phyloP scores from a whole-genome alignment of 306 rosid species.

The Prosopis cineraria region DNA sequence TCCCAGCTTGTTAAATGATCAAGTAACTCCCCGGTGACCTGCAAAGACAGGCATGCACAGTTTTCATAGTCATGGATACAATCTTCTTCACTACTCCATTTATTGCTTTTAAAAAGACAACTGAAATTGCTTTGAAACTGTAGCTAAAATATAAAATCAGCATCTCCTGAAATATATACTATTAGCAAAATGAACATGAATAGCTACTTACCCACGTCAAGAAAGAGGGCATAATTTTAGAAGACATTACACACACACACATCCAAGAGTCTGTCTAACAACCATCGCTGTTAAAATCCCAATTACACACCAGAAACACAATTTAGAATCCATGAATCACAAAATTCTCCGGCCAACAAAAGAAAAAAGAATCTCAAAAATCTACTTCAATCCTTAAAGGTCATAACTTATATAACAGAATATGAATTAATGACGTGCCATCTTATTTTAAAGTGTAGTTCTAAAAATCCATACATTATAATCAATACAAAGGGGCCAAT shows the following conservation, averaged over 20 bases:
- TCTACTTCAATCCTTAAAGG: not conserved
- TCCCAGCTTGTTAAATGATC: constrained; percentile 90
- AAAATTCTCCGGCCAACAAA: too few species aligned
- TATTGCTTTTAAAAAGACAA: not conserved
- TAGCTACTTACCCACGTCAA: not conserved
- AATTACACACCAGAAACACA: not conserved
- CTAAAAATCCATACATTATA: not conserved
- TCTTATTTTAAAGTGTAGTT: not conserved
- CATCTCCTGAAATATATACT: not conserved
- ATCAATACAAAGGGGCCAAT: not conserved
- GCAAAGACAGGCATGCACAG: constrained; percentile 26
- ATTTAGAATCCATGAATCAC: not conserved
- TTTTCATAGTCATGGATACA: constrained; percentile 11
- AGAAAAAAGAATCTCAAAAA: too few species aligned
- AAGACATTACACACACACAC: not conserved
- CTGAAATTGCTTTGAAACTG: not conserved
- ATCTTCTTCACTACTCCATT: constrained; percentile 10
- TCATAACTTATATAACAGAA: not conserved
- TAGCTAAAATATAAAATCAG: not conserved
- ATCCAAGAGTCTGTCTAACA: not conserved
- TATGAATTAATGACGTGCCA: not conserved
- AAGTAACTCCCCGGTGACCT: constrained; percentile 88
- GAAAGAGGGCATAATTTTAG: not conserved
- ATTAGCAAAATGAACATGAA: not conserved
- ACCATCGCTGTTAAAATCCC: not conserved